A percentile compares a stretch with the other conserved stretches of the same genome.
These are phyloP conservation scores for Cicer yamashitae DNA, from an alignment of 306 rosid genomes.

Conservation along the genomic window DNA sequence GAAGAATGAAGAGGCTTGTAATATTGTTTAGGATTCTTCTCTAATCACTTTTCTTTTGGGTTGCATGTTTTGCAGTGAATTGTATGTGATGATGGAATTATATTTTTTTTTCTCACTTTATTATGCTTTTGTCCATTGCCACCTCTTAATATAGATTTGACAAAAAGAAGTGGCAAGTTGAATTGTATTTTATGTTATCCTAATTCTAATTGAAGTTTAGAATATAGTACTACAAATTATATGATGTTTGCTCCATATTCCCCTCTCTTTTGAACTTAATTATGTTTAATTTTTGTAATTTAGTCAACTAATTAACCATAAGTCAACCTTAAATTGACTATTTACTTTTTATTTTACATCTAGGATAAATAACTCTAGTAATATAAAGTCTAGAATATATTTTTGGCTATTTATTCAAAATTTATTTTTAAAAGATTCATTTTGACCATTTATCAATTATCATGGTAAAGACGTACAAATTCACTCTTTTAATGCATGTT, in stretches of 20 bases:
- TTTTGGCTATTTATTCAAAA: too few species aligned
- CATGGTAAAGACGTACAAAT: too few species aligned
- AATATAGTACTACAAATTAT: not conserved
- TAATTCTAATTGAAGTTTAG: constrained; percentile 41
- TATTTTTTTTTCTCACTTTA: constrained; percentile 34
- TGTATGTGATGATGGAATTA: constrained; percentile 50
- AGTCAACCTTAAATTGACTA: not conserved
- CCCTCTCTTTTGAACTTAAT: not conserved
- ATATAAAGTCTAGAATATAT: too few species aligned
- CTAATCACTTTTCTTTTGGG: constrained; percentile 41
- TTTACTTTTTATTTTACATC: not conserved
- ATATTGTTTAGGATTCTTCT: constrained; percentile 53
- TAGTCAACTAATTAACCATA: not conserved
- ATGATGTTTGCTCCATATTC: not conserved
- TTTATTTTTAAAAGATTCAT: too few species aligned
- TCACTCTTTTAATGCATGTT: too few species aligned
- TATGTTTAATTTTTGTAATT: not conserved
- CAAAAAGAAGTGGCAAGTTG: constrained; percentile 40
- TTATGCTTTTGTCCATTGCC: constrained; percentile 40
- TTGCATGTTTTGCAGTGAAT: constrained; percentile 45
- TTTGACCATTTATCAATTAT: too few species aligned
- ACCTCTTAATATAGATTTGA: constrained; percentile 29
- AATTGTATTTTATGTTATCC: constrained; percentile 42
- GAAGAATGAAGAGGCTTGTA: constrained; percentile 72
- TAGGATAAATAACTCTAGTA: too few species aligned